Evolutionary conservation across 2,329 filamentous ascomycete species (phyloP), one percentile per base, ranked within the genome.

Genomic region (Apiospora saccharicola): DNA sequence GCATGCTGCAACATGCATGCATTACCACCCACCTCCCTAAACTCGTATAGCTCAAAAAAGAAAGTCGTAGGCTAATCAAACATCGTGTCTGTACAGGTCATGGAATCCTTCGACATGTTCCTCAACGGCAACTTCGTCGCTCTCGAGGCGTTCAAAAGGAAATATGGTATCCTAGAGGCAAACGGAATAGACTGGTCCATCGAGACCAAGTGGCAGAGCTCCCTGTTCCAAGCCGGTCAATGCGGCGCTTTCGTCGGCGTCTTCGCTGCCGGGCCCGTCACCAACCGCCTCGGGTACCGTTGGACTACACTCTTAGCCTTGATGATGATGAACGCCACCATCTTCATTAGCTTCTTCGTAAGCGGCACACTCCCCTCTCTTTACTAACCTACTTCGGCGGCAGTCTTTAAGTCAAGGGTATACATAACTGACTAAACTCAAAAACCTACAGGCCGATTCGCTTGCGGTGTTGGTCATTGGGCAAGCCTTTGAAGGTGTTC

Each of bases 401-500:
- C 22, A n/a, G 46, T n/a, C 19, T n/a, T n/a, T 1, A 16, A 24
- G 3, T 14, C 76, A 57, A 78, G 19, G 4, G 22, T 6, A 14
- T 2, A 64, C 7, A 22, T 26, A 26, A 51, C n/a, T 51, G 37
- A 34, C 57, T 64, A 41, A 64, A 64, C 57, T 64, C 0, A 24
- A 64, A 41, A 41, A 13, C 5, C 30, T 76, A 57, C 78, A 82
- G 74, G 81, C 79, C 71, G 76, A 81, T 74, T 85, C 82, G 10
- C 80, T 85, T 0, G 57, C 78, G 1, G 75, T 87, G 73, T 81
- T 87, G 71, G 84, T 89, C 57, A 83, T 83, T 0, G 81, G 85
- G 30, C 89, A 91, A 81, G 82, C 89, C 37, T 83, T 91, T 68
- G 88, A 90, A 79, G 89, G 89, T 75, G 76, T 91, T 22, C 89